phyloP scores from a whole-genome alignment of 345 rosid species.

The Eucalyptus polyanthemos region DNA sequence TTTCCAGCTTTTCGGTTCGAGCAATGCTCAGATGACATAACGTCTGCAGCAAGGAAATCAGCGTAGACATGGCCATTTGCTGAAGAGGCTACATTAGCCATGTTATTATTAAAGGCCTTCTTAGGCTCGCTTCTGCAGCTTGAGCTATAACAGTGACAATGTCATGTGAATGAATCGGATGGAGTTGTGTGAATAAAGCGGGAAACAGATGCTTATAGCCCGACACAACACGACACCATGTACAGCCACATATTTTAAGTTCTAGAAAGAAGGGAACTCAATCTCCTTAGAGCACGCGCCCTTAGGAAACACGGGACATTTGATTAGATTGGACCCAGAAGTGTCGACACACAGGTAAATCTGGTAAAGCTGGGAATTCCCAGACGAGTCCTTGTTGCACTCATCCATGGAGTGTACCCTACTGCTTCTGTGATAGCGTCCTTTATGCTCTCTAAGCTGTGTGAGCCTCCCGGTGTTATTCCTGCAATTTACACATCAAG shows the following conservation, averaged over 20 bases:
- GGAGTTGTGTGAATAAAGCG: neutral
- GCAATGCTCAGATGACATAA: neutral
- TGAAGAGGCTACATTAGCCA: neutral
- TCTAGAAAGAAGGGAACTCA: constrained; percentile 64
- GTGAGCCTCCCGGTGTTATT: constrained; percentile 48
- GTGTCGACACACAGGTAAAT: constrained; percentile 73
- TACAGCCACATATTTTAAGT: neutral
- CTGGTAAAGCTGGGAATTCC: constrained; percentile 76
- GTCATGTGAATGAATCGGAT: neutral
- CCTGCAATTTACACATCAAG: constrained; percentile 16
- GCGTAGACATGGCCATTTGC: neutral
- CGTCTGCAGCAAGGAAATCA: neutral
- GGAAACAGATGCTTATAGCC: neutral
- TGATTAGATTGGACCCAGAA: constrained; percentile 45
- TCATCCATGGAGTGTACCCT: constrained; percentile 67
- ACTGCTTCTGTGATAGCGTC: constrained; percentile 37
- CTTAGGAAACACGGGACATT: constrained; percentile 68
- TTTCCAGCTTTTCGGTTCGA: neutral
- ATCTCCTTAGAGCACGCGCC: constrained; percentile 47
- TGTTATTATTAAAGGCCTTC: neutral
- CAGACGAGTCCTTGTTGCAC: constrained; percentile 54
- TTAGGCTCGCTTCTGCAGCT: neutral
- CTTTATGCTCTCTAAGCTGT: constrained; percentile 42
- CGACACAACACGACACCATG: neutral
- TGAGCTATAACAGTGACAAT: neutral